Evolutionary conservation across 2,329 filamentous ascomycete species (phyloP), one percentile per base, ranked within the genome.

Genomic region (Hymenoscyphus repandus): DNA sequence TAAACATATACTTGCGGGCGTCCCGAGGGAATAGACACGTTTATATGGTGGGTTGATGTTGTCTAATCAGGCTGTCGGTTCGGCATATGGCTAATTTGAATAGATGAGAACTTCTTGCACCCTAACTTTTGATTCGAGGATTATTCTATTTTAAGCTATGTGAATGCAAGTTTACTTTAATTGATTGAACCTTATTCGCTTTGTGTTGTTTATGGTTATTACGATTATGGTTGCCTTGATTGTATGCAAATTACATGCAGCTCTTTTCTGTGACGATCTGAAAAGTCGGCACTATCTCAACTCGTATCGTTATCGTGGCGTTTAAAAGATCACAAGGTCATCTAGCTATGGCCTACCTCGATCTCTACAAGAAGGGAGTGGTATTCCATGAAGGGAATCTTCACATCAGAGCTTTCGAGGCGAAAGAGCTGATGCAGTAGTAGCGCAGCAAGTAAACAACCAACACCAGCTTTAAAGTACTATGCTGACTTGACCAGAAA

Each of bases 11-110:
- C 27, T 30, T 22, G 40, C 33, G 48, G 13, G 44, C 47, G 13
- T 32, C 17, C 38, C 37, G 18, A 12, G 31, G 27, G 17, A 48
- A 22, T n/a, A 34, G 22, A 42, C 17, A 42, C 32, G 15, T 47
- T 27, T 27, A 47, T 47, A 51, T 31, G 41, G 33, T 50, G 33
- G 47, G 47, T 54, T 50, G 46, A 54, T 49, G 11, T 51, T 38
- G n/a, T 50, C 15, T 40, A 46, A 56, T 52, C 49, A 58, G 58
- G 44, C 54, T 55, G 42, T 44, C 43, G 47, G 45, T 50, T 56
- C 53, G 45, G 51, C 37, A 54, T 53, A 42, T 58, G 55, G 58
- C 55, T 60, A 57, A 60, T 58, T 40, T 13, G 15, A 48, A 47
- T 55, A 58, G 37, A 55, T 55, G 50, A 53, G 47, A 46, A 51